Percentiles rank a stretch among this genome's conserved stretches.
These are phyloP conservation scores for Penicillium sp. DNA, from an alignment of 2,329 filamentous ascomycete species.

Conservation along the genomic window DNA sequence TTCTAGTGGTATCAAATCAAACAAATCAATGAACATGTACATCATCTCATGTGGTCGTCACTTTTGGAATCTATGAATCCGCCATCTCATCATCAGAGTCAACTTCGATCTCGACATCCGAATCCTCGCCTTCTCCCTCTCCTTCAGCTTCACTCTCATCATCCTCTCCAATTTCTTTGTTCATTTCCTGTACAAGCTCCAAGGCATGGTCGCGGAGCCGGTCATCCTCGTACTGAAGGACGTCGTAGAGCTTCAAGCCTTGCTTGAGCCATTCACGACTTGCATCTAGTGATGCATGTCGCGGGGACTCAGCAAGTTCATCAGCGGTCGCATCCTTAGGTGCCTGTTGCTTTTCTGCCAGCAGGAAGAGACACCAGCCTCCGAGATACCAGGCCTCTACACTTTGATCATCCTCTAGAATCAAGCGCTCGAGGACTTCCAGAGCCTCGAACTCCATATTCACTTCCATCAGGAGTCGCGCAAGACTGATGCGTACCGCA, in stretches of 20 bases:
- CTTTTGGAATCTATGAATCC: conserved; percentile 38
- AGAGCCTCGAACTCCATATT: conserved; percentile 82
- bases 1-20: conserved; percentile 35
- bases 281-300: conserved; percentile 66
- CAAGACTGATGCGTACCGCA: conserved; percentile 77
- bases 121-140: conserved; percentile 53
- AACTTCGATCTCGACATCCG: conserved; percentile 57
- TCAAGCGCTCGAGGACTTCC: conserved; percentile 77
- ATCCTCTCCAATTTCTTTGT: conserved; percentile 63
- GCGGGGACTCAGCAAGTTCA: conserved; percentile 50
- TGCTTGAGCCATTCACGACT: conserved; percentile 81
- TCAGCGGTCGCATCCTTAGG: conserved; percentile 36
- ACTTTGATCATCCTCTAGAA: conserved; percentile 87
- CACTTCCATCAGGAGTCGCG: conserved; percentile 85
- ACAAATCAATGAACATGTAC: conserved; percentile 26
- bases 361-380: conserved; percentile 84
- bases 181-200: conserved; percentile 54
- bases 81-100: conserved; percentile 57
- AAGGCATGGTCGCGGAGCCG: conserved; percentile 46
- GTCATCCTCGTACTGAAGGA: conserved; percentile 70
- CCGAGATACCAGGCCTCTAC: conserved; percentile 97
- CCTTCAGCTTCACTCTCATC: conserved; percentile 56
- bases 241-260: conserved; percentile 73
- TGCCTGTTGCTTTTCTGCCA: conserved; percentile 49
- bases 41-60: conserved; percentile 28